These are phyloP conservation scores for Monosporascus cannonballus DNA, from an alignment of 2,329 filamentous ascomycete species.

Conservation along the genomic window DNA sequence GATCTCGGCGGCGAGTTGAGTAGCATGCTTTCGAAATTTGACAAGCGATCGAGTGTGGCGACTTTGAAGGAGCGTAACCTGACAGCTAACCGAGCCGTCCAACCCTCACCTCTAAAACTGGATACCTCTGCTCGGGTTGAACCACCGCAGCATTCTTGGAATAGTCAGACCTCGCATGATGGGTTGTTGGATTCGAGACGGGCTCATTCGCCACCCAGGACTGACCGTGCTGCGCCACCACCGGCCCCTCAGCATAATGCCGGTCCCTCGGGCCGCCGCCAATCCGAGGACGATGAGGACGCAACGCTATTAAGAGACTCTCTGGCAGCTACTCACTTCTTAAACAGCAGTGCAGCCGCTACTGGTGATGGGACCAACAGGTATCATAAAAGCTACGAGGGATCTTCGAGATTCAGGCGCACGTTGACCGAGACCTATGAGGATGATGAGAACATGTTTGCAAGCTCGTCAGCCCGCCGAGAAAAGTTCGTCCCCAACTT, in stretches of 20 bases:
- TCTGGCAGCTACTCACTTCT: constrained; percentile 41
- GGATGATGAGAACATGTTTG: constrained; percentile 52
- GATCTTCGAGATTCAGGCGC: constrained; percentile 15
- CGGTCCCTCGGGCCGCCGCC: constrained; percentile 23
- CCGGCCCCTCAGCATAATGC: constrained; percentile 15
- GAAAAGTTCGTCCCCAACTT: constrained; percentile 31
- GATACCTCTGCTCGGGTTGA: constrained; percentile 40
- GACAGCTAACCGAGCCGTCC: constrained; percentile 38
- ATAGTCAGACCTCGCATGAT: constrained; percentile 46
- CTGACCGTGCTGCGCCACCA: constrained; percentile 30
- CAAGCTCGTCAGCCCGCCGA: constrained; percentile 36
- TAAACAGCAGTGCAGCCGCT: constrained; percentile 23
- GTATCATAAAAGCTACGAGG: constrained; percentile 37
- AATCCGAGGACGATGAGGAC: constrained; percentile 41
- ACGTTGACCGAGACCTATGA: constrained; percentile 26
- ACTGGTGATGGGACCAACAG: constrained; percentile 17
- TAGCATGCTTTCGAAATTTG: constrained; percentile 49
- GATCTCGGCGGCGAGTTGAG: constrained; percentile 54
- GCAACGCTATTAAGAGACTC: constrained; percentile 47
- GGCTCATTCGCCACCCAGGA: constrained; percentile 25
- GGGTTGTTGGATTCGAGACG: constrained; percentile 36
- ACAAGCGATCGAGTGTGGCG: constrained; percentile 47
- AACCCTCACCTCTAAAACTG: constrained; percentile 42
- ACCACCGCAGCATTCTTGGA: constrained; percentile 43
- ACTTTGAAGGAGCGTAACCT: constrained; percentile 41